These are phyloP conservation scores for Quillaja saponaria DNA, from an alignment of 306 rosid genomes.

Conservation along the genomic window DNA sequence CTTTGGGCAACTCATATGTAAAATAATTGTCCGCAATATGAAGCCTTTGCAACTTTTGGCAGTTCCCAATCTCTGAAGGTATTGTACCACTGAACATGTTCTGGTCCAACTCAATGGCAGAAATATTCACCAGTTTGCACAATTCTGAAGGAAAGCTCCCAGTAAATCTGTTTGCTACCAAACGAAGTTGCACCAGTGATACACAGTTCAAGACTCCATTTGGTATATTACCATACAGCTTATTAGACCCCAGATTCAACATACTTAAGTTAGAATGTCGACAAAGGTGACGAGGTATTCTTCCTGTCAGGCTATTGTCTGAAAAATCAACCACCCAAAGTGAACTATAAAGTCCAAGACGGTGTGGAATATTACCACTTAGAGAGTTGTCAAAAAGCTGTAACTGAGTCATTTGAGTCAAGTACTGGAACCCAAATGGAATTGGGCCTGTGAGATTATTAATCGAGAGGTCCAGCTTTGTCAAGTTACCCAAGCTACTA, in stretches of 20 bases:
- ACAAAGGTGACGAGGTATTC: conserved; percentile 78
- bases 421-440: conserved; percentile 67
- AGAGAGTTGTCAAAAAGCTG: conserved; percentile 82
- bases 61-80: conserved; percentile 59
- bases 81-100: conserved; percentile 80
- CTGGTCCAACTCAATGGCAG: conserved; percentile 69
- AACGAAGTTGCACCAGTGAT: conserved; percentile 66
- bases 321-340: conserved; percentile 99
- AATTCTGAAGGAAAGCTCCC: conserved; percentile 79
- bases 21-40: conserved; percentile 77
- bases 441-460: conserved; percentile 73
- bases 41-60: conserved; percentile 84
- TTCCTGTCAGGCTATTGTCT: conserved; percentile 62
- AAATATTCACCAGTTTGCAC: conserved; percentile 69
- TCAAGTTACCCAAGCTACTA: conserved; percentile 58
- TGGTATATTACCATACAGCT: conserved; percentile 67
- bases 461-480: conserved; percentile 87
- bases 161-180: conserved; percentile 62
- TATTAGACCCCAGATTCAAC: conserved; percentile 69
- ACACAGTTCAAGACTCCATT: conserved; percentile 58
- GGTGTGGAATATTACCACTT: conserved; percentile 67
- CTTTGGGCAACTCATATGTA: conserved; percentile 72
- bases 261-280: conserved; percentile 55
- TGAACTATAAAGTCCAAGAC: conserved; percentile 62
- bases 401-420: conserved; percentile 61